Evolutionary conservation across 2,329 filamentous ascomycete species (phyloP).

Genomic region (Hymenoscyphus salicellus): DNA sequence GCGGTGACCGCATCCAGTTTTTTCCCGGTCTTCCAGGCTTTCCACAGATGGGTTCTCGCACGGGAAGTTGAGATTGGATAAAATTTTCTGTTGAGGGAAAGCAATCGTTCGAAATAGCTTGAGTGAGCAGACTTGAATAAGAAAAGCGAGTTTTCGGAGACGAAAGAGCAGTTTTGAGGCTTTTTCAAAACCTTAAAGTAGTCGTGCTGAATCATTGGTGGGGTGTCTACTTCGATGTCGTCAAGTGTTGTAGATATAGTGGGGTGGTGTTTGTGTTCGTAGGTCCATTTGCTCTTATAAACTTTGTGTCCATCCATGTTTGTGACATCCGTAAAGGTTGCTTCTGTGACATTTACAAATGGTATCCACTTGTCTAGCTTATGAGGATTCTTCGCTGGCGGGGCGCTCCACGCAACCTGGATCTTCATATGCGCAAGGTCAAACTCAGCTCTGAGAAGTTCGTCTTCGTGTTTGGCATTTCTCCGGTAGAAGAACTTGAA

Average conservation of each 20-base stretch:
- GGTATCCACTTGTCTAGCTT: slow-evolving; percentile 53
- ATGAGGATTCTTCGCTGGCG: slow-evolving; percentile 45
- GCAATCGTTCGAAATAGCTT: slow-evolving; percentile 31
- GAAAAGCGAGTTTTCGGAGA: slow-evolving; percentile 51
- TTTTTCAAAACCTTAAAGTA: slow-evolving; percentile 42
- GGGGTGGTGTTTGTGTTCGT: slow-evolving; percentile 47
- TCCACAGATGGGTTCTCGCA: slow-evolving; percentile 44
- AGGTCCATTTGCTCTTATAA: slow-evolving; percentile 48
- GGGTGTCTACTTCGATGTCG: slow-evolving; percentile 47
- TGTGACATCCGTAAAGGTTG: slow-evolving; percentile 50
- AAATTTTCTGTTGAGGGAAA: slow-evolving; percentile 38
- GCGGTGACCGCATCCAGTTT: slow-evolving; percentile 46
- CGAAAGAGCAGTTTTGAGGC: slow-evolving; percentile 43
- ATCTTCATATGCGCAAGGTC: slow-evolving; percentile 50
- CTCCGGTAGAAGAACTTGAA: slow-evolving; percentile 56
- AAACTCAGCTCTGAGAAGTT: slow-evolving; percentile 52
- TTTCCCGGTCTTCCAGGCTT: slow-evolving; percentile 44
- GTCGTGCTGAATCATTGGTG: slow-evolving; percentile 50
- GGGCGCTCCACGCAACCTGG: slow-evolving; percentile 51
- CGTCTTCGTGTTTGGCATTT: slow-evolving; percentile 50
- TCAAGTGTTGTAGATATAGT: slow-evolving; percentile 47
- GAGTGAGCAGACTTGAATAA: slow-evolving; percentile 39
- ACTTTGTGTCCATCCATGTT: slow-evolving; percentile 37
- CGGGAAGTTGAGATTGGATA: slow-evolving; percentile 41
- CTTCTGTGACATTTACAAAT: slow-evolving; percentile 51